phyloP scores from a whole-genome alignment of 768 basidiomycete genomes.

The Podaxis sp. region DNA sequence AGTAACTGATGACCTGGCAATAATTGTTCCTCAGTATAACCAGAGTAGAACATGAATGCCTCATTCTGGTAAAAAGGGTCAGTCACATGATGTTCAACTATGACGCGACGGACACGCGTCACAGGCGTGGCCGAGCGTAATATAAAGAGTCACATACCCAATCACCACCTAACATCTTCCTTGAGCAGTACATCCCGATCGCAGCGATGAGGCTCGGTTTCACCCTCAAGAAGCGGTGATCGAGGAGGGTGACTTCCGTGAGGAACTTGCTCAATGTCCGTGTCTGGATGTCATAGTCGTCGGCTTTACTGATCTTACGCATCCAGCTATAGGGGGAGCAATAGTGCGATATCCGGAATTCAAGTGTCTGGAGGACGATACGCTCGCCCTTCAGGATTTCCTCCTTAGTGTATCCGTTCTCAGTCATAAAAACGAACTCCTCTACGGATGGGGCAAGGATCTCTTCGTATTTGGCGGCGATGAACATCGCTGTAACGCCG shows the following conservation, averaged over 20 bases:
- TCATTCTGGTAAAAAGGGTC: slow-evolving; percentile 58
- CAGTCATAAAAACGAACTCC: slow-evolving; percentile 99
- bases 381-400: slow-evolving; percentile 98
- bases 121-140: slow-evolving; percentile 12
- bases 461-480: slow-evolving; percentile 99
- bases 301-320: slow-evolving; percentile 96
- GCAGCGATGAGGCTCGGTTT: slow-evolving; percentile 95
- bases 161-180: slow-evolving; percentile 89
- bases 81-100: slow-evolving; percentile 31
- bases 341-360: slow-evolving; percentile 94
- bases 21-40: slow-evolving; percentile 86
- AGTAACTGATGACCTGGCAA: slow-evolving; percentile 76
- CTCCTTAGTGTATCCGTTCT: slow-evolving; percentile 89
- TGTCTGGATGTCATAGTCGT: slow-evolving; percentile 98
- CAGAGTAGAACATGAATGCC: slow-evolving; percentile 89
- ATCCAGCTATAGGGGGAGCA: slow-evolving; percentile 99
- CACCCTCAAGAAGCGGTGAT: slow-evolving; percentile 87
- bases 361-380: slow-evolving; percentile 91
- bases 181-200: slow-evolving; percentile 94
- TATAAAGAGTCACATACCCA: slow-evolving; percentile 70
- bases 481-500: slow-evolving; percentile 98
- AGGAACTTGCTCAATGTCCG: slow-evolving; percentile 96
- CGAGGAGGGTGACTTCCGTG: slow-evolving; percentile 92
- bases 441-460: slow-evolving; percentile 95
- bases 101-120: slow-evolving; percentile 14